Evolutionary conservation across 1,139 yeast species (phyloP), one percentile per base, ranked within the genome.

Genomic region (Scheffersomyces stambukii): DNA sequence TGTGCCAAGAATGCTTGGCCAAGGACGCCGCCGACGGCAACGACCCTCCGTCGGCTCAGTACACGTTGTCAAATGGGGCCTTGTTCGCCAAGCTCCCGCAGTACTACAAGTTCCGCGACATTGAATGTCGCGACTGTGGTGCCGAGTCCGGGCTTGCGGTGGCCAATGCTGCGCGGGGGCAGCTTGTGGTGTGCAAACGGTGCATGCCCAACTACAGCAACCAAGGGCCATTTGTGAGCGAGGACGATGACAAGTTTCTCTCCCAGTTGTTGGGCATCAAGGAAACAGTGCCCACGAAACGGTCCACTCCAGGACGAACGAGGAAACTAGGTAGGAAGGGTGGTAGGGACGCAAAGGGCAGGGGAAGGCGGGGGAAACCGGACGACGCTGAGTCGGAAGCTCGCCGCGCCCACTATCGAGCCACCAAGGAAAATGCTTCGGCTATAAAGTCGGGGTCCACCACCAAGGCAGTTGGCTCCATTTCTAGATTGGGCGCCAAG

Each of bases 1-100:
- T 75, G 16, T 77, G 84, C 46, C 57, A 57, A 20, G 29, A 37
- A 7, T 77, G 84, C 46, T 51, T 64, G 4, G 47, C 43, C n/a
- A 69, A 67, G 34, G 69, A 62, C 28, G 31, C 21, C 12, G 27
- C 27, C 19, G 29, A 35, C 14, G 31, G 30, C 10, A 33, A 29
- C 6, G 73, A 67, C 21, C 59, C 57, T 27, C 70, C 77, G 0
- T 59, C 72, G 2, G 71, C 77, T 2, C 69, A 64, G 33, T 75
- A 75, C 37, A 57, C 75, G 3, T 47, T 74, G 6, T 56, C 69
- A 3, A 77, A 76, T 42, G 82, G 81, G 2, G 69, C 80, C 0
- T 54, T 77, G 13, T 61, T 77, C 43, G 54, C 53, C 34, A 72
- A 63, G 41, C 53, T 75, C 39, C 60, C 60, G 2, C 70, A 62